These are phyloP conservation scores for Elaeis guineensis DNA, from an alignment of 176 grass and related monocot genomes.

Conservation along the genomic window DNA sequence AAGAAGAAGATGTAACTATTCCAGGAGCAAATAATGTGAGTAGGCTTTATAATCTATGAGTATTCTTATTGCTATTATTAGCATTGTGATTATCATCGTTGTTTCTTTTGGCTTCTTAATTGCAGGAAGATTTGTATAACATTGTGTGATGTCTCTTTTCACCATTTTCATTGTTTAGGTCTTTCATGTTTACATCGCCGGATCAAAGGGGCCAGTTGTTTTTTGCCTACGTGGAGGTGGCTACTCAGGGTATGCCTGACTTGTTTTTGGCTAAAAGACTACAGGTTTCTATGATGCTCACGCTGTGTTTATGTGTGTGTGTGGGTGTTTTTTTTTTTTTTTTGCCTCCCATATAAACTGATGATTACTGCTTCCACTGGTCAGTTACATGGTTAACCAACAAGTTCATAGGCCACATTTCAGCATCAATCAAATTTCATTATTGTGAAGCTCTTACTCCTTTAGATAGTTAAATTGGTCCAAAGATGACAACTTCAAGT, in stretches of 20 bases:
- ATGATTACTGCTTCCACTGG: too few relatives aligned
- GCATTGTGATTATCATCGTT: constrained; percentile 15
- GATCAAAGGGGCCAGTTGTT: constrained; percentile 82
- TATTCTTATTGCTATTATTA: neutral
- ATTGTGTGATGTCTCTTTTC: neutral
- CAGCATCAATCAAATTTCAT: too few relatives aligned
- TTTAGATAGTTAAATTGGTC: too few relatives aligned
- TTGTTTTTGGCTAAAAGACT: constrained; percentile 1
- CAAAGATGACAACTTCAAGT: too few relatives aligned
- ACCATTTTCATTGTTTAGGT: constrained; percentile 29
- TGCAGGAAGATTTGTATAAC: neutral
- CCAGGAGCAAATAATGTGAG: constrained; percentile 66
- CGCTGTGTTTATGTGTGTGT: too few relatives aligned
- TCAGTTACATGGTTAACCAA: too few relatives aligned
- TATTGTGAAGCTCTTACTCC: too few relatives aligned
- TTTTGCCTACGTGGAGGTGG: constrained; percentile 95
- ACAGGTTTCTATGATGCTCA: neutral
- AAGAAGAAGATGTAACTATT: constrained; percentile 66
- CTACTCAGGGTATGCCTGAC: constrained; percentile 71
- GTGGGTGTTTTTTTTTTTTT: too few relatives aligned
- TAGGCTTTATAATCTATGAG: neutral
- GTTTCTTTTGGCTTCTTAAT: neutral
- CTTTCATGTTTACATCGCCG: constrained; percentile 72
- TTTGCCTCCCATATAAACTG: too few relatives aligned
- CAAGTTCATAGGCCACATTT: too few relatives aligned